Evolutionary conservation across 176 grass and related monocot species (phyloP).

Genomic region (Lolium multiflorum): DNA sequence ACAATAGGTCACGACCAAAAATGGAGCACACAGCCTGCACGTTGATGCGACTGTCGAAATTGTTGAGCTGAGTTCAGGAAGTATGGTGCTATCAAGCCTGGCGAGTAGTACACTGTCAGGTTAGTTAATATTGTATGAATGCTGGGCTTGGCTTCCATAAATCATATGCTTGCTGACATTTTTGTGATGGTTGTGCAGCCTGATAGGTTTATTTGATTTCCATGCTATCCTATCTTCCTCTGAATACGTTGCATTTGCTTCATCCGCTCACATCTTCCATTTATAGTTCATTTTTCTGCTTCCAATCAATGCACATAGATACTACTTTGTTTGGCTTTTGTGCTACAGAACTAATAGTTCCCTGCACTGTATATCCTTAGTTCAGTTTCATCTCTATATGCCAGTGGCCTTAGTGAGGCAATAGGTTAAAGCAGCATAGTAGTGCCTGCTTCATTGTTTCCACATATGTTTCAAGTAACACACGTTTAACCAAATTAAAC

Average conservation of each 20-base stretch:
- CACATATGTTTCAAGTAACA: no score
- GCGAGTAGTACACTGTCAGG: constrained; percentile 82
- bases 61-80: constrained; percentile 71
- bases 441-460: no score
- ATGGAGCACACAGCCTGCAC: constrained; percentile 40
- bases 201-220: constrained; percentile 44
- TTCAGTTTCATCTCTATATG: no score
- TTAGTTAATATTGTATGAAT: constrained; percentile 38
- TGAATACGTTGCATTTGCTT: constrained; percentile 78
- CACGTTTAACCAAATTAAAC: no score
- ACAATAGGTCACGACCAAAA: constrained; percentile 53
- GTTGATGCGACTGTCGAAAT: constrained; percentile 61
- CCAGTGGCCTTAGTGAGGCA: no score
- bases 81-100: constrained; percentile 81
- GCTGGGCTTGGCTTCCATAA: neutral
- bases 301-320: no score
- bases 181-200: constrained; percentile 39
- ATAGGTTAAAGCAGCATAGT: no score
- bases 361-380: no score
- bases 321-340: no score
- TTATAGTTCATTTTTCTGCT: no score
- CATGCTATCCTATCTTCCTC: constrained; percentile 34
- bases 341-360: no score
- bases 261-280: no score
- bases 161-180: constrained; percentile 37